Base-by-base conservation (phyloP, 192 early-diverging fungal genomes). In the Linnemannia zychae region DNA sequence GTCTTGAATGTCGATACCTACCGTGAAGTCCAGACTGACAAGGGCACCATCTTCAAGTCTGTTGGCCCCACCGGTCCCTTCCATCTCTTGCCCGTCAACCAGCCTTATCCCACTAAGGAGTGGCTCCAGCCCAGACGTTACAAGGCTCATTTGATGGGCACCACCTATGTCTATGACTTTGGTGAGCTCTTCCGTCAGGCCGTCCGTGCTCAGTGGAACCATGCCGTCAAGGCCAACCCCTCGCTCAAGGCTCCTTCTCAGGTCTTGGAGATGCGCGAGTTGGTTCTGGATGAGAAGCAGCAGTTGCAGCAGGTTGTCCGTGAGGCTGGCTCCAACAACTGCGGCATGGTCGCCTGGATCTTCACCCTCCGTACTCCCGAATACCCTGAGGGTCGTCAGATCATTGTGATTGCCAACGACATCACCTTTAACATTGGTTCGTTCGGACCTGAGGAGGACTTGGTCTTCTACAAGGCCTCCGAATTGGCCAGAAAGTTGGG, bases 91-190 rank as follows among this genome's bases (percentile, higher is more conserved):
- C 93, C 94, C 34, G 95, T 97, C 34, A 87, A 90, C 37, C 93
- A 94, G 67, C 95, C 95, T 84, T 97, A 99, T 80, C 93, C 96
- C 71, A 96, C 96, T 75, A 99, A 98, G 91, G 97, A 97, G 87
- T 93, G 95, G 91, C 93, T 99, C 79, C 98, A 99, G 90, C 97
- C 98, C 68, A 95, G 96, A 65, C 95, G 98, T 80, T 98, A 98
- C 92, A 97, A 97, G 92, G 98, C 98, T 47, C 98, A 99, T 79
- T 90, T 99, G 71, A 95, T 98, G 93, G 97, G 97, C 73, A 99
- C 98, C 5, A 99, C 98, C 17, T 99, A 98, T 77, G 96, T 99
- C 38, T 99, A 99, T 87, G 98, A 99, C 86, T 99, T 99, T 92
- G 97, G 97, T 20, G 98, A 98, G 69, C 92, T 99, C 77, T 99